A percentile compares a stretch with the other conserved stretches of the same genome.
Conservation (phyloP, 2,329 filamentous ascomycete species). For the Xylogone sp. region DNA sequence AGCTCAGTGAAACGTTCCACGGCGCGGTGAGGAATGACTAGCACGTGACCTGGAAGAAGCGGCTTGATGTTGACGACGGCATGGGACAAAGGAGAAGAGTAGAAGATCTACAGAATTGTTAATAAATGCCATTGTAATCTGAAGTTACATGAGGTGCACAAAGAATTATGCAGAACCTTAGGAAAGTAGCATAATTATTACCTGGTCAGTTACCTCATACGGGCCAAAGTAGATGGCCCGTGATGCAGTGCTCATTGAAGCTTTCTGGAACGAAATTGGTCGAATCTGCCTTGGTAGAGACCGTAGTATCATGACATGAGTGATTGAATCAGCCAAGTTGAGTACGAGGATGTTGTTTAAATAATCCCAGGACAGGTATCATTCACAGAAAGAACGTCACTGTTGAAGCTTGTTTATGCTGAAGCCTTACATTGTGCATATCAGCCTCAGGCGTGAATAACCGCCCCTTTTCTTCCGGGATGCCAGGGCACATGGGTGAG, state of each 20-base stretch:
- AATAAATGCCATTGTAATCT: background rate
- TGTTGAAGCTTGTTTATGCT: background rate
- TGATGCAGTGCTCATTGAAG: constrained; percentile 10
- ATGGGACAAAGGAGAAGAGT: constrained; percentile 74
- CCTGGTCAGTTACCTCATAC: constrained; percentile 73
- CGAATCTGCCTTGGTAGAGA: background rate
- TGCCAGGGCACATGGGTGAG: background rate
- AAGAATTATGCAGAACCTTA: background rate
- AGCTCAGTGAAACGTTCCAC: constrained; percentile 60
- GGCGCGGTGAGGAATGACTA: constrained; percentile 71
- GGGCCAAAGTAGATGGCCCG: constrained; percentile 65
- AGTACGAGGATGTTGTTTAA: background rate
- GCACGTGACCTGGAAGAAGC: constrained; percentile 86
- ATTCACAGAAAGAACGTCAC: background rate
- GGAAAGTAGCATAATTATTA: constrained; percentile 28
- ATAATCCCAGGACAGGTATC: background rate
- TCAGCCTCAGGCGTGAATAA: background rate
- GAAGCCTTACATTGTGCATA: background rate
- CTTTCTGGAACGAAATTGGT: background rate
- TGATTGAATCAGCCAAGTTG: background rate
- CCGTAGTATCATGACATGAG: background rate
- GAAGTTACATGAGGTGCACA: background rate
- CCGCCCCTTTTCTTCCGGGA: background rate
- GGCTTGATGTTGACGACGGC: constrained; percentile 95
- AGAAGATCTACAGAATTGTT: constrained; percentile 66